phyloP scores from a whole-genome alignment of 1,284 basidiomycete species.

The Sporisorium sorghi region DNA sequence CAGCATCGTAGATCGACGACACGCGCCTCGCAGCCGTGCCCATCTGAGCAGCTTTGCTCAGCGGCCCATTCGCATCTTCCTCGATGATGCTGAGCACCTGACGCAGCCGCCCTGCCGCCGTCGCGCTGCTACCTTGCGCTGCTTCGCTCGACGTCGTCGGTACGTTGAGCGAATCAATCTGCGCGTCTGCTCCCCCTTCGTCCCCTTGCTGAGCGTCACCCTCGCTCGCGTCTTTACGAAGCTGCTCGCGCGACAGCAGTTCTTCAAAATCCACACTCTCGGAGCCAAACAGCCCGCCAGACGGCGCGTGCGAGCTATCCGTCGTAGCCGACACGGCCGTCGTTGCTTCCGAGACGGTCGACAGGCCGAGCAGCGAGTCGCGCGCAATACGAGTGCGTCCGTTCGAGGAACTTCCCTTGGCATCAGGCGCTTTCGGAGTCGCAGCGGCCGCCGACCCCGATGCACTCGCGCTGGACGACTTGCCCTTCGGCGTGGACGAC shows the following conservation, averaged over 20 bases:
- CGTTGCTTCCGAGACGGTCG: constrained; percentile 42
- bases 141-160: neutral
- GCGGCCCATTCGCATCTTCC: constrained; percentile 33
- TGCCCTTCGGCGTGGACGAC: constrained; percentile 33
- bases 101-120: constrained; percentile 34
- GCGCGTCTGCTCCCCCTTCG: neutral
- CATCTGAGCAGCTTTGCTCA: constrained; percentile 17
- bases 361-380: constrained; percentile 43
- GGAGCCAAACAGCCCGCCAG: constrained; percentile 41
- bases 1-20: constrained; percentile 32
- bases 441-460: too few species aligned
- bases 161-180: neutral
- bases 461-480: neutral
- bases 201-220: neutral
- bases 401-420: constrained; percentile 7
- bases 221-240: constrained; percentile 3
- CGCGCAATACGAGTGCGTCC: constrained; percentile 26
- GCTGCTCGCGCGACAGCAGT: constrained; percentile 32
- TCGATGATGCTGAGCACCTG: constrained; percentile 56
- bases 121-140: constrained; percentile 6
- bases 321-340: constrained; percentile 31
- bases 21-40: constrained; percentile 22
- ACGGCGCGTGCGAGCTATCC: constrained; percentile 20
- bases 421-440: constrained; percentile 24
- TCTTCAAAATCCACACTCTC: constrained; percentile 52